Percentiles rank a stretch among this genome's conserved stretches.
Conservation (phyloP, 75 land plant genomes). For the Cunninghamia lanceolata region DNA sequence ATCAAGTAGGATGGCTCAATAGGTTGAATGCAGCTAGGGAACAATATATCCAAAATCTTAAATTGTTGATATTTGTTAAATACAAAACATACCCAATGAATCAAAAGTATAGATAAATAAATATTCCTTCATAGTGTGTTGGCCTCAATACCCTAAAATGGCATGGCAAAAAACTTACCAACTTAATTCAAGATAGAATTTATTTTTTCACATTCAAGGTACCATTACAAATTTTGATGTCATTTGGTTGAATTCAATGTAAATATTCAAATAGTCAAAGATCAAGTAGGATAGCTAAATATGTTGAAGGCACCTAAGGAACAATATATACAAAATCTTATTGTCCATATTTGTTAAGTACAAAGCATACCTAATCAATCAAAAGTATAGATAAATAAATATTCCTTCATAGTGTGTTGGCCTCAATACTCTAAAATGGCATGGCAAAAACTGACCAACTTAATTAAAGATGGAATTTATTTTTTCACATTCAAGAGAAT, state of each 20-base stretch:
- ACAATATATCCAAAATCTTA: background rate
- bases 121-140: background rate
- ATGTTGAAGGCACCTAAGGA: background rate
- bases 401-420: background rate
- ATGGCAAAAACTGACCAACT: background rate
- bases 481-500: constrained; percentile 5
- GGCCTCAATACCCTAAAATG: background rate
- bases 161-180: background rate
- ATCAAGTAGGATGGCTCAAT: background rate
- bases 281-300: background rate
- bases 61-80: background rate
- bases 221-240: no score
- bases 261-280: background rate
- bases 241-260: background rate
- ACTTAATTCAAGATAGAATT: background rate
- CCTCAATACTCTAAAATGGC: background rate
- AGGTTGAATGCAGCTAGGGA: background rate
- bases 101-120: background rate
- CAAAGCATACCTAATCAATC: background rate
- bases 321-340: background rate
- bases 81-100: background rate
- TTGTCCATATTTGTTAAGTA: background rate
- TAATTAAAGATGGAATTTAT: background rate
- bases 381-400: background rate
- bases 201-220: constrained; percentile 3